Base-by-base conservation (phyloP, 1,284 basidiomycete species). In the Tilletia setariae region DNA sequence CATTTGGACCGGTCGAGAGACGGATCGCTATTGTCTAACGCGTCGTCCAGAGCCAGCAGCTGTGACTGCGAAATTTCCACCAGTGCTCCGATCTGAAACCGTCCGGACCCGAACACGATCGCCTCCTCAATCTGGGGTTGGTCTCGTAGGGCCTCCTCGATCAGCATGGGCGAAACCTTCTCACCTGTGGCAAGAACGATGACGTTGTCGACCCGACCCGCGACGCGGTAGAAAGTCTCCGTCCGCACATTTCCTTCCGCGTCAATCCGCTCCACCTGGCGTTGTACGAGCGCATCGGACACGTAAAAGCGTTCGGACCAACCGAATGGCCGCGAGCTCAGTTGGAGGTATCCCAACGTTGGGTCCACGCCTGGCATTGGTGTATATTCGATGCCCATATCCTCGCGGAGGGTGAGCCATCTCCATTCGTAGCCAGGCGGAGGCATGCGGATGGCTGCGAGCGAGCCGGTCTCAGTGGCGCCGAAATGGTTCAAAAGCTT, bases 51-150 rank as follows among this genome's bases (percentile, higher is more conserved):
- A 6, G 19, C 16, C 46, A 84, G 81, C 40, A 84, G 84, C 1
- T 83, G 85, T 0, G 83, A 74, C 19, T 86, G 86, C 0, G 87
- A 85, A 0, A 87, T 86, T n/a, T 87, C 82, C 63, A 89, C 84
- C 16, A 88, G 81, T 9, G 84, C 86, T 4, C 88, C 88, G 9
- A 85, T 82, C 68, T 87, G 86, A 2, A 87, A 84, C 43, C 85
- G 81, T 13, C 83, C 85, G 32, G 85, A 83, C 13, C 88, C 88
- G 61, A 88, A 89, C 51, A 89, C 85, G 73, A 89, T 85, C 32
- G 86, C 87, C 70, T 85, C 85, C 40, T 76, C 76, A 40, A 84
- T 73, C 47, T 85, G 84, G 0, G 86, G 84, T 21, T 84, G 85
- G 69, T 84, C 84, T 1, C 84, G 85, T 1, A 61, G 16, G 3